Base-by-base conservation (phyloP, 257 asterid species). In the Avicennia marina region DNA sequence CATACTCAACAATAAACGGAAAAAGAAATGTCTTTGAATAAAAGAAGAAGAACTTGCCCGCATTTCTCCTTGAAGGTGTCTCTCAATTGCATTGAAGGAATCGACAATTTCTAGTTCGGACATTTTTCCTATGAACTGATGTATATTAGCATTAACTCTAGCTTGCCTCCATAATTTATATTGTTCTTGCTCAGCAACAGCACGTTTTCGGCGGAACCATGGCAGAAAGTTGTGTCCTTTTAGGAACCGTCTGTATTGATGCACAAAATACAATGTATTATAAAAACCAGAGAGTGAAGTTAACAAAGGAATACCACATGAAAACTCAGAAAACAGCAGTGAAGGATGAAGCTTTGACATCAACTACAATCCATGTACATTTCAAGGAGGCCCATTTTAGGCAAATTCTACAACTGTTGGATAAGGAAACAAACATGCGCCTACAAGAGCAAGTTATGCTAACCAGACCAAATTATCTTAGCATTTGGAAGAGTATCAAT, bases 101-200 rank as follows among this genome's bases (percentile, higher is more conserved):
- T 91, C 95, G 38, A 91, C 95, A 13, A 80, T 69, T 77, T 91
- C 96, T 76, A 91, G 53, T 78, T 91, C 98, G 24, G 96, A 83
- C 95, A 88, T 76, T 60, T 40, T 69, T 53, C 82, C 69, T 40
- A 88, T 71, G 59, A 79, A 66, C 66, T 77, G 75, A 46, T 74
- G 83, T 77, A 91, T 81, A 71, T 82, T 74, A 31, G 82, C 72
- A 71, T 77, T 88, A 74, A 83, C 53, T 72, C 96, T 83, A 61
- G 95, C 98, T 72, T 88, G 90, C 66, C 94, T 81, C 96, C 96
- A 91, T 60, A 85, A 44, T 67, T 81, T 85, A 67, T 73, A 76
- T 49, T 91, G 96, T 67, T 91, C 96, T 74, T 88, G 89, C 80
- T 88, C 96, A 56, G 95, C 93, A 78, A 85, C 90, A 70, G 93